phyloP scores from a whole-genome alignment of 305 asterid genomes.

The Fraxinus velutina region DNA sequence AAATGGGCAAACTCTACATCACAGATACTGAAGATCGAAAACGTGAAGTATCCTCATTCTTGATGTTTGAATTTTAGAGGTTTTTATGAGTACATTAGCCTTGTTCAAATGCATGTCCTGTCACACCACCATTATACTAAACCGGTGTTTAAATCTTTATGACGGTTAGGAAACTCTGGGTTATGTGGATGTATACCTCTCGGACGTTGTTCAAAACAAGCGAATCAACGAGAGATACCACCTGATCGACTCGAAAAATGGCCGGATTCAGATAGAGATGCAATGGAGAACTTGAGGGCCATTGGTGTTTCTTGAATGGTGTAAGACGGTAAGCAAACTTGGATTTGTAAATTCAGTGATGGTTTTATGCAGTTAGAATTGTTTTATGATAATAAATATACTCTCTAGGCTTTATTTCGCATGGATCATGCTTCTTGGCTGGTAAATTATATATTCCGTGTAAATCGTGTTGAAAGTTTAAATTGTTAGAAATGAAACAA shows the following conservation, averaged over 20 bases:
- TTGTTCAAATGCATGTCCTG: neutral
- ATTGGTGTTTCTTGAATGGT: neutral
- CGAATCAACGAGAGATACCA: slow-evolving; percentile 74
- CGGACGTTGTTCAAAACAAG: slow-evolving; percentile 69
- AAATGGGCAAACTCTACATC: no score
- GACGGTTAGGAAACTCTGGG: slow-evolving; percentile 57
- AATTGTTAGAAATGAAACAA: neutral
- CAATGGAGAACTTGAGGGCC: slow-evolving; percentile 64
- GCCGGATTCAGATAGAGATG: slow-evolving; percentile 69
- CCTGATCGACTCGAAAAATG: slow-evolving; percentile 77
- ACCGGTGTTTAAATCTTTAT: neutral
- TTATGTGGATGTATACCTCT: slow-evolving; percentile 53
- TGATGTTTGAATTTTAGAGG: neutral
- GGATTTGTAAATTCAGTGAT: neutral
- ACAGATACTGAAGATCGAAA: no score
- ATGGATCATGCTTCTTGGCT: neutral
- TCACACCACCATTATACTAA: neutral
- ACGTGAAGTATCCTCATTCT: neutral
- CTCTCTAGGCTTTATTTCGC: neutral
- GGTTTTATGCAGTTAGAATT: neutral
- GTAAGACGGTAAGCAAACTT: neutral
- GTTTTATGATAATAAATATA: neutral
- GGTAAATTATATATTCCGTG: neutral
- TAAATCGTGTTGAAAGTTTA: neutral
- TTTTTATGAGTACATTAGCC: neutral